Evolutionary conservation across 805 yeast species (phyloP).

Genomic region (Jamesozyma lodderae): DNA sequence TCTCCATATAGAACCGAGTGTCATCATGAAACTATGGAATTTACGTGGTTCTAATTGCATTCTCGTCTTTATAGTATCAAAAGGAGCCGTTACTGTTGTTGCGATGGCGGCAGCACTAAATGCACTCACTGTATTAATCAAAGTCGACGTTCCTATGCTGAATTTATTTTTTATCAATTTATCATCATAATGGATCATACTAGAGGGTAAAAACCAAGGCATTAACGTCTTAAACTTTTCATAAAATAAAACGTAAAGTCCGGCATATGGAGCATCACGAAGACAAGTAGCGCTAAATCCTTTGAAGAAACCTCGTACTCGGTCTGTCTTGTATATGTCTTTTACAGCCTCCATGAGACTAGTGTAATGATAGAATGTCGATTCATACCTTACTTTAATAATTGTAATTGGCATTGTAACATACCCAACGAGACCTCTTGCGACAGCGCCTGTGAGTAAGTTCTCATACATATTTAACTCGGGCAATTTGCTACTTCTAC

Average conservation of each 20-base stretch:
- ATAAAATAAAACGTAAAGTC: conserved; percentile 77
- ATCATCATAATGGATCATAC: conserved; percentile 11
- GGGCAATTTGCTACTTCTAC: conserved; percentile 47
- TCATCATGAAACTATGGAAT: conserved; percentile 35
- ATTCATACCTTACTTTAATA: conserved; percentile 81
- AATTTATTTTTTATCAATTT: conserved; percentile 14
- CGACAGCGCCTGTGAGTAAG: conserved; percentile 63
- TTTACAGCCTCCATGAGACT: conserved; percentile 52
- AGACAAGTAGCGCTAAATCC: conserved; percentile 84
- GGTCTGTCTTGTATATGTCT: conserved; percentile 45
- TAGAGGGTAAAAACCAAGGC: conserved; percentile 34
- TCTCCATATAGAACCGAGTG: conserved; percentile 33
- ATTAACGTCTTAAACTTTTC: conserved; percentile 58
- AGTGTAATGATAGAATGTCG: conserved; percentile 61
- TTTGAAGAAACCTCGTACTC: conserved; percentile 64
- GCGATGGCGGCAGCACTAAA: conserved; percentile 68
- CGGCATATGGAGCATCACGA: conserved; percentile 95
- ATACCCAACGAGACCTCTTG: conserved; percentile 76
- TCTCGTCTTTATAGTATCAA: conserved; percentile 87
- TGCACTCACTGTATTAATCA: conserved; percentile 70
- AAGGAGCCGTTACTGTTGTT: conserved; percentile 85
- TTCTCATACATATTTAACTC: conserved; percentile 62
- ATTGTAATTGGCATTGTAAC: conserved; percentile 93
- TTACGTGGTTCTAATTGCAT: conserved; percentile 61
- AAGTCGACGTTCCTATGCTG: conserved; percentile 37